These are phyloP conservation scores for Paramyrothecium sp. DNA, from an alignment of 2,329 filamentous ascomycete genomes.

Conservation along the genomic window DNA sequence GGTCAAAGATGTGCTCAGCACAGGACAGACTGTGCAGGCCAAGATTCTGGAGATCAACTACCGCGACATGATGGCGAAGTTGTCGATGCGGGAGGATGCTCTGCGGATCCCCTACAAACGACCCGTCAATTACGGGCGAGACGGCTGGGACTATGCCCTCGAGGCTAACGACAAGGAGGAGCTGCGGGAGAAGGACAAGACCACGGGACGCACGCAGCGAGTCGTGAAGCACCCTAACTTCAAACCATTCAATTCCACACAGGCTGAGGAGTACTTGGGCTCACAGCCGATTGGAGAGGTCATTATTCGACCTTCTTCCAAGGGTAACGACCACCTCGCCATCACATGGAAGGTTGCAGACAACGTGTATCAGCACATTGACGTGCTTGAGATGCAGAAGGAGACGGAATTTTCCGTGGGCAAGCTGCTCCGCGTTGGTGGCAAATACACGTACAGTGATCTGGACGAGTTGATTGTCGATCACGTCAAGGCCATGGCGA, in stretches of 20 bases:
- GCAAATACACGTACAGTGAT: constrained; percentile 91
- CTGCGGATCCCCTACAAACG: constrained; percentile 71
- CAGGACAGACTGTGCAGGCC: constrained; percentile 82
- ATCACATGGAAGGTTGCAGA: constrained; percentile 98
- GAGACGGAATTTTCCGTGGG: constrained; percentile 96
- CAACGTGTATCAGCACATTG: constrained; percentile 95
- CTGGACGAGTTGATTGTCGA: constrained; percentile 95
- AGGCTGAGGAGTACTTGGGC: constrained; percentile 91
- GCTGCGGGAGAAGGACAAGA: constrained; percentile 81
- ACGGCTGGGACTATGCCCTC: constrained; percentile 83
- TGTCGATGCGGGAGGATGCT: constrained; percentile 81
- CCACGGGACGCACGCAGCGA: constrained; percentile 80
- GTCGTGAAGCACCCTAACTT: constrained; percentile 98
- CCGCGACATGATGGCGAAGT: constrained; percentile 77
- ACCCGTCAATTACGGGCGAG: constrained; percentile 68
- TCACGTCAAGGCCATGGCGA: constrained; percentile 96
- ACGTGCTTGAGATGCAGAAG: constrained; percentile 95
- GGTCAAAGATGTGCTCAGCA: constrained; percentile 70
- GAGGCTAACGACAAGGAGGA: constrained; percentile 82
- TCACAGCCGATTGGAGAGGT: constrained; percentile 84
- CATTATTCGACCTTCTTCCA: constrained; percentile 92
- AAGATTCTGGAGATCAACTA: constrained; percentile 88
- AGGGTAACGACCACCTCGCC: constrained; percentile 91
- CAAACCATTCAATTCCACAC: constrained; percentile 85
- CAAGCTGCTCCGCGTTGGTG: constrained; percentile 77